Base-by-base conservation (phyloP, 768 basidiomycete species). In the Tylopilus plumbeoviolaceoides region DNA sequence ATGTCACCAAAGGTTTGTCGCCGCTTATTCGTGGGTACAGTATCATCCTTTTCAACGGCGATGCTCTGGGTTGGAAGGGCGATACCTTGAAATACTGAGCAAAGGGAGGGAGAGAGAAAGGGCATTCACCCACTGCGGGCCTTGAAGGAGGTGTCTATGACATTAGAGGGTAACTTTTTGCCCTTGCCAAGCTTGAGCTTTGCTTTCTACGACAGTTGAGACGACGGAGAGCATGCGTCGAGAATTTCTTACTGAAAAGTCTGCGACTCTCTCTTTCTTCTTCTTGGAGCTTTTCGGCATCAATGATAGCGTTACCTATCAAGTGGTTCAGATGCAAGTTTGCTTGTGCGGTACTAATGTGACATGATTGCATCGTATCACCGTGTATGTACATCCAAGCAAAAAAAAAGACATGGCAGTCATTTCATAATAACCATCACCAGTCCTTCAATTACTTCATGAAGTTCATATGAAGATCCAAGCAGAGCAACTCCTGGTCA, bases 171-270 rank as follows among this genome's bases (percentile, higher is more conserved):
- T 10, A 75, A 66, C 61, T 87, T 82, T 70, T 95, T 98, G 41
- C 91, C 93, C 68, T 95, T 99, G 33, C 95, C 95, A 46, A 99
- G 88, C 70, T 97, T 99, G 35, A 97, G 78, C 70, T 90, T 98
- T 23, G 91, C 84, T 91, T 94, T 98, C 92, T 98, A 69, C 23
- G 27, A 52, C 38, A 25, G 52, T 36, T 47, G 11, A 53, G 52
- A 53, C 38, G 40, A 41, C 30, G 10, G 31, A 21, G 44, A 14
- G 39, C n/a, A 31, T 15, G 43, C 18, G 9, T 27, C 3, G 27
- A 41, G 6, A 10, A 11, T 7, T 28, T 36, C 65, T 73, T 67
- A 90, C 92, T 25, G 84, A 78, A 60, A 98, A 97, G 68, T 98
- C 95, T 43, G 87, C 87, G 2, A 80, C 84, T 66, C 90, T 93